phyloP scores from a whole-genome alignment of 805 yeast genomes.

The Ogataea pilisensis region DNA sequence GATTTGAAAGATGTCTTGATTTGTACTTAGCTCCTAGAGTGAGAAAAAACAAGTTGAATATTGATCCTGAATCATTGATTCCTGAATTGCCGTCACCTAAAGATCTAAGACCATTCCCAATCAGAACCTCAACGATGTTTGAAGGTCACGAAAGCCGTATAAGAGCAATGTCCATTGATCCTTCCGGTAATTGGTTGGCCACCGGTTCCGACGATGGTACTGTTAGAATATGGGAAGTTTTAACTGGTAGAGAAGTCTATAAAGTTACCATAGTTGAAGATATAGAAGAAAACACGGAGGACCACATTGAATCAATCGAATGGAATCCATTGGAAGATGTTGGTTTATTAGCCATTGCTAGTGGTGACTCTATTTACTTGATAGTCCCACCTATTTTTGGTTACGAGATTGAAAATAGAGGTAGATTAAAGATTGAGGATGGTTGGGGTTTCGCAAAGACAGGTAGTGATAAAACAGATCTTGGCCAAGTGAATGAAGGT shows the following conservation, averaged over 20 bases:
- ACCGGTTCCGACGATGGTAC: slow-evolving; percentile 98
- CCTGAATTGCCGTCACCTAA: slow-evolving; percentile 97
- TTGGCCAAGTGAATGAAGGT: slow-evolving; percentile 33
- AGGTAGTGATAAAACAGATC: slow-evolving; percentile 25
- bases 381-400: slow-evolving; percentile 91
- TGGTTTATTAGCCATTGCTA: slow-evolving; percentile 81
- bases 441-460: slow-evolving; percentile 82
- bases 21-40: slow-evolving; percentile 94
- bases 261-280: slow-evolving; percentile 45
- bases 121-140: slow-evolving; percentile 77
- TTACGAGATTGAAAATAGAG: slow-evolving; percentile 75
- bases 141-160: slow-evolving; percentile 82
- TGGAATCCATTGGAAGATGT: slow-evolving; percentile 82
- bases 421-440: slow-evolving; percentile 73
- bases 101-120: slow-evolving; percentile 96
- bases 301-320: slow-evolving; percentile 72
- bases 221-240: slow-evolving; percentile 93
- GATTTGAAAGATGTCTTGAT: slow-evolving; percentile 92
- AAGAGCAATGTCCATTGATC: slow-evolving; percentile 79
- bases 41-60: slow-evolving; percentile 82
- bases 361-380: slow-evolving; percentile 74
- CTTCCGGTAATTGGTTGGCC: slow-evolving; percentile 90
- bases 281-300: slow-evolving; percentile 56
- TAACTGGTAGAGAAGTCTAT: slow-evolving; percentile 92
- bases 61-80: slow-evolving; percentile 92